A percentile compares a stretch with the other conserved stretches of the same genome.
Conservation (phyloP, 305 asterid genomes). For the Solanum hybrid region DNA sequence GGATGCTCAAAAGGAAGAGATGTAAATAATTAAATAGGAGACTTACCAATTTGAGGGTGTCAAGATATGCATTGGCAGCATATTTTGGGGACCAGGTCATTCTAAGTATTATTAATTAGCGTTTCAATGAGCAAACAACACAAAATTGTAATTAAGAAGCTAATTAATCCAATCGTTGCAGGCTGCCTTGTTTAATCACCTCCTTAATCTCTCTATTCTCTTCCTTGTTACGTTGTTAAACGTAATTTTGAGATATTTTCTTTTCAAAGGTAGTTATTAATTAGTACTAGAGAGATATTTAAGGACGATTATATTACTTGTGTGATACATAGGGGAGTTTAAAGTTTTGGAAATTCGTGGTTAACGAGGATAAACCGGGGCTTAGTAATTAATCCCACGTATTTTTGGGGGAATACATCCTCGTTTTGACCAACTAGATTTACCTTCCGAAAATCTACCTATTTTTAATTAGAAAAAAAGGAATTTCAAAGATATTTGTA, state of each 20-base stretch:
- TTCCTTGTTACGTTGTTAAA: not conserved
- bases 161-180: not conserved
- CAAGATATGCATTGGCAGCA: constrained; percentile 61
- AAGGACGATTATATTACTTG: not conserved
- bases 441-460: not conserved
- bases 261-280: not conserved
- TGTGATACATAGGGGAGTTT: not conserved
- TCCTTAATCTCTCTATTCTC: not conserved
- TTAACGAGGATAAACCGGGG: not conserved
- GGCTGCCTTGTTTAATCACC: not conserved
- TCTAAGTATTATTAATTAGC: not conserved
- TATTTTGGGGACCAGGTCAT: constrained; percentile 51
- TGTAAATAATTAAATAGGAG: not conserved
- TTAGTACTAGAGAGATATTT: not conserved
- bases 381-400: not conserved
- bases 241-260: not conserved
- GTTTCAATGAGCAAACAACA: not conserved
- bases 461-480: not conserved
- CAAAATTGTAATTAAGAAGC: not conserved
- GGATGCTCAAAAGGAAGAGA: not conserved
- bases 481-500: not conserved
- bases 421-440: not conserved
- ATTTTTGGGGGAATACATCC: not conserved
- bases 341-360: not conserved
- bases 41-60: constrained; percentile 49